Base-by-base conservation (phyloP, 495 filamentous ascomycete species). In the Geopyxis carbonaria region DNA sequence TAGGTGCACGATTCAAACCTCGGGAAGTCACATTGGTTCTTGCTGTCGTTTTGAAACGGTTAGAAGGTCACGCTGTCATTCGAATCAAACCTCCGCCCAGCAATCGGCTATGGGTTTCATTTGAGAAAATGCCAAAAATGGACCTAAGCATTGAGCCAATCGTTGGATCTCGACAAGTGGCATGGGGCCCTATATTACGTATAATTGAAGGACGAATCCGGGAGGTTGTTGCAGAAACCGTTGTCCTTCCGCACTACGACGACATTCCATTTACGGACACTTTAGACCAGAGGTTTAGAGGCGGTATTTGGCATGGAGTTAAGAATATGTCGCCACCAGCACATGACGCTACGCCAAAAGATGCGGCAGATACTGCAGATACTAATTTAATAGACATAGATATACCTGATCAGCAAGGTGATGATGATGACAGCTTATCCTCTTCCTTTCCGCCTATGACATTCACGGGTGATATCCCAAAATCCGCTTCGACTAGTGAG, bases 211-310 rank as follows among this genome's bases (percentile, higher is more conserved):
- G 78, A 46, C 66, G 86, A 18, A 93, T 97, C 53, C 75, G 86
- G 40, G 85, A 93, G 57, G 82, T 94, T 27, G 66, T 97, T 37
- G 81, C 74, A 2, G 89, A 97, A 59, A 93, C 84, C 11, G 57
- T 94, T 6, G 89, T 97, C n/a, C 63, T 78, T 32, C 91, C 91
- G 0, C 82, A 91, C 52, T 95, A 86, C 82, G 89, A 97, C 43
- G 89, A 97, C 57, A 70, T 76, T 2, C 83, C 89, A 3, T 95
- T 95, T 60, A 74, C 78, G 50, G 71, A 80, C 45, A 93, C 83
- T 4, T 60, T 72, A 23, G 59, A 68, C 31, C 80, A 92, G 51
- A 57, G 61, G 19, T 84, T 83, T 65, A 70, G 89, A 43, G 89
- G 85, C 11, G 89, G 91, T 1, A 80, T 95, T n/a, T 97, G 68